Base-by-base conservation (phyloP, 208 protist species). In the Trypanosoma melophagium region DNA sequence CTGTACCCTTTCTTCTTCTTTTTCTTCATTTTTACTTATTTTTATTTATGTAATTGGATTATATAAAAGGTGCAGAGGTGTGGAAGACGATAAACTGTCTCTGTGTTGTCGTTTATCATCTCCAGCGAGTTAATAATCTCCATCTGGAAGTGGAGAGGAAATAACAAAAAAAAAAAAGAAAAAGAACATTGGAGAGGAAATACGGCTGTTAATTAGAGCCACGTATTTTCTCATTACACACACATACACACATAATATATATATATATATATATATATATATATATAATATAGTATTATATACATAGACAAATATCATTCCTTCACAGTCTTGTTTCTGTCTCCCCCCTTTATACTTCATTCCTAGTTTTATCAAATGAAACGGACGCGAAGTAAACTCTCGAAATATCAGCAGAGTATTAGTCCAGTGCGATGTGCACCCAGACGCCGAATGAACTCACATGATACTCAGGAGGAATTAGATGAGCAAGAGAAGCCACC, bases 11-110 rank as follows among this genome's bases (percentile, higher is more conserved):
- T 52, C 35, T 31, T 21, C 12, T 16, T 17, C 16, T 59, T 45
- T 40, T 66, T 71, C 44, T 66, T 64, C 22, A n/a, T 41, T 17
- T 65, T 49, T 65, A 24, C 63, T 22, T 60, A 56, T 62, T 25
- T 73, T 54, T 63, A 24, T 45, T 41, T 31, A 40, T 57, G 8
- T 45, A 47, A 35, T 63, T 63, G 16, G 25, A 40, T 64, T 19
- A 51, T 52, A 7, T 16, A 59, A 19, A 35, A 64, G 35, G 55
- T 47, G 35, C 35, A 60, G 55, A 47, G 42, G 38, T 25, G 7
- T 9, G 25, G 17, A 47, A 35, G 35, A 21, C 55, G 19, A 41
- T 28, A 47, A 60, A 47, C 28, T 35, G 28, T 19, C 53, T n/a
- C 28, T n/a, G 53, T 35, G 53, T 41, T 35, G 28, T 35, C 5